phyloP scores from a whole-genome alignment of 306 rosid species.

The Acacia confusa region DNA sequence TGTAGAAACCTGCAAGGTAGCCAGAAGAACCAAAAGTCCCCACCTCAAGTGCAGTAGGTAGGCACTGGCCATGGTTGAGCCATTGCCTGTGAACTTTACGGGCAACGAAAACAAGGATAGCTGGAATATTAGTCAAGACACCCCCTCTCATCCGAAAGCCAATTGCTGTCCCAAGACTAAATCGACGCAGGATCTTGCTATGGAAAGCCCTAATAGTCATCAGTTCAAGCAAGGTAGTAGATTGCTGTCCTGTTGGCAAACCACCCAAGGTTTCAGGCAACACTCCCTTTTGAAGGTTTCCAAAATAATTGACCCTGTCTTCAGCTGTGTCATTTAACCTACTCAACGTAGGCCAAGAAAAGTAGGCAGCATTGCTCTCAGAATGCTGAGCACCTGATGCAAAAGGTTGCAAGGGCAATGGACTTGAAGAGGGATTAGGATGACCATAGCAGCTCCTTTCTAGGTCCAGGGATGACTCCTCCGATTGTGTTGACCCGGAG shows the following conservation, averaged over 20 bases:
- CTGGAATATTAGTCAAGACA: slow-evolving; percentile 84
- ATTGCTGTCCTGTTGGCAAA: slow-evolving; percentile 91
- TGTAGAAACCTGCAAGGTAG: slow-evolving; percentile 50
- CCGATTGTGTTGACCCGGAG: slow-evolving; percentile 84
- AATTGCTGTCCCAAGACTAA: slow-evolving; percentile 96
- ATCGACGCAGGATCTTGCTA: slow-evolving; percentile 87
- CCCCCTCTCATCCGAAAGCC: slow-evolving; percentile 96
- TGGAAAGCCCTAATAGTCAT: slow-evolving; percentile 99
- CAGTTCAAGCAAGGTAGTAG: slow-evolving; percentile 95
- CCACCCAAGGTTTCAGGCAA: slow-evolving; percentile 89
- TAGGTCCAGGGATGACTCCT: slow-evolving; percentile 79
- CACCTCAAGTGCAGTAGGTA: slow-evolving; percentile 99
- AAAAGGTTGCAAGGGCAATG: slow-evolving; percentile 74
- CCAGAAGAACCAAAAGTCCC: slow-evolving; percentile 57
- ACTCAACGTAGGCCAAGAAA: slow-evolving; percentile 97
- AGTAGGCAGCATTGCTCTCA: slow-evolving; percentile 91
- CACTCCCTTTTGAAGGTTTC: slow-evolving; percentile 92
- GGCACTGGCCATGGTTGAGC: slow-evolving; percentile 73
- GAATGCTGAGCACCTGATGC: slow-evolving; percentile 82
- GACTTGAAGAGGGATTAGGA: slow-evolving; percentile 70
- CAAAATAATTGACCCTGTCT: slow-evolving; percentile 88
- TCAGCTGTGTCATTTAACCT: slow-evolving; percentile 86
- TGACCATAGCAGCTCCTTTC: slow-evolving; percentile 70
- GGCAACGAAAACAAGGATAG: slow-evolving; percentile 97
- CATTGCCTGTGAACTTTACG: slow-evolving; percentile 96